Conservation (phyloP, 441 rosid genomes). For the Sinapis alba region DNA sequence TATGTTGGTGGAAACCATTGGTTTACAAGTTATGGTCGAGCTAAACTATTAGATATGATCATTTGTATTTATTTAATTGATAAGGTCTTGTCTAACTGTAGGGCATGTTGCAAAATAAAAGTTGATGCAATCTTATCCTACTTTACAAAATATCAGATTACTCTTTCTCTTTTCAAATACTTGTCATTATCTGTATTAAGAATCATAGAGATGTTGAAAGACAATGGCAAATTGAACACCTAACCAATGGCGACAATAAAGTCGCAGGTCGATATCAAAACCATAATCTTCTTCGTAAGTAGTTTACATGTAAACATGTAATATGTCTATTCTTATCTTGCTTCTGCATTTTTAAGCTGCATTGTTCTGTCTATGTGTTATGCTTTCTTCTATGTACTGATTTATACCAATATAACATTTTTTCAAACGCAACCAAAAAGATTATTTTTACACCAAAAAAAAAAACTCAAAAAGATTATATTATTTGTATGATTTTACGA, state of each 20-base stretch:
- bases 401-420: not conserved
- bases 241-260: conserved; percentile 38
- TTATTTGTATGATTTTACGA: not conserved
- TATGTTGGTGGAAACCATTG: conserved; percentile 1
- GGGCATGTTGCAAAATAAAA: conserved; percentile 15
- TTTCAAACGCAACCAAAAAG: not conserved
- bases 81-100: conserved; percentile 13
- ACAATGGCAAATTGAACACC: conserved; percentile 25
- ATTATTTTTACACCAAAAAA: too few relatives aligned
- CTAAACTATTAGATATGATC: not conserved
- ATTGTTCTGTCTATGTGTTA: not conserved
- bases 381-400: not conserved
- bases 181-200: not conserved
- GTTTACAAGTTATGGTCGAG: not conserved
- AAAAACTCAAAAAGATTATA: not conserved
- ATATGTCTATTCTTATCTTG: not conserved
- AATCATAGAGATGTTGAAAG: conserved; percentile 37
- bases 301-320: not conserved
- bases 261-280: conserved; percentile 34
- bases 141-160: conserved; percentile 3
- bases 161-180: conserved; percentile 19
- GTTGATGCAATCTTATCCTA: conserved; percentile 23
- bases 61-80: not conserved
- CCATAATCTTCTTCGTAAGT: conserved; percentile 20
- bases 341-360: not conserved